Conservation (phyloP, 2,329 filamentous ascomycete species). For the Epichloe baconii region DNA sequence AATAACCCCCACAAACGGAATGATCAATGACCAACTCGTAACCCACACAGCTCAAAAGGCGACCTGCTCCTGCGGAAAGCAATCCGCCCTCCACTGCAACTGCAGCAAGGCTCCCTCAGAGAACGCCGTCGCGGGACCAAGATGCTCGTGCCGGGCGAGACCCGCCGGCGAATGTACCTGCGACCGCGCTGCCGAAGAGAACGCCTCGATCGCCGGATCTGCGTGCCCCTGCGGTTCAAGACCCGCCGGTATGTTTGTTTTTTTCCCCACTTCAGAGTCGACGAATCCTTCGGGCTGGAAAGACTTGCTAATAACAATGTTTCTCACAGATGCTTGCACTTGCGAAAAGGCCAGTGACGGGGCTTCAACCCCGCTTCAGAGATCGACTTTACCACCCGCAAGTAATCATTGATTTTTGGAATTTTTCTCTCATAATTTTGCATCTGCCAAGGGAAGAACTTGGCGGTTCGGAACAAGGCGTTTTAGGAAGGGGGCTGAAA, state of each 20-base stretch:
- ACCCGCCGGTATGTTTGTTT: conserved; percentile 53
- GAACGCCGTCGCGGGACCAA: conserved; percentile 58
- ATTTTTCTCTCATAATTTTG: neutral
- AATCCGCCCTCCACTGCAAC: conserved; percentile 73
- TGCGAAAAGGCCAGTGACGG: conserved; percentile 61
- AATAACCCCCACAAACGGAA: too few relatives aligned
- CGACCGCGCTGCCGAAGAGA: conserved; percentile 58
- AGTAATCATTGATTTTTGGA: conserved; percentile 16
- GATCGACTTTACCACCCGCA: conserved; percentile 75
- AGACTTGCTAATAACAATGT: conserved; percentile 7
- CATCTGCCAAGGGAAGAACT: neutral
- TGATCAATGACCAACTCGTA: neutral
- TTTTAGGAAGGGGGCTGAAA: neutral
- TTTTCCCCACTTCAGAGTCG: neutral
- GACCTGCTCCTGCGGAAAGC: conserved; percentile 80
- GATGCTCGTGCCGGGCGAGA: conserved; percentile 74
- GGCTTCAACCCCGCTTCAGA: conserved; percentile 53
- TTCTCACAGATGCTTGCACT: conserved; percentile 52
- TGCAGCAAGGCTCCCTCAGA: conserved; percentile 66
- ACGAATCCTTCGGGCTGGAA: neutral
- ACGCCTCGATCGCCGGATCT: conserved; percentile 42
- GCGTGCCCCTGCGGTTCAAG: conserved; percentile 70
- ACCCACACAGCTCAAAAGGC: conserved; percentile 41
- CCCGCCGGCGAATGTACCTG: conserved; percentile 74
- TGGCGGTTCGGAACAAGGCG: neutral